Evolutionary conservation across 768 basidiomycete species (phyloP).

Genomic region (Phanerochaete carnosa): DNA sequence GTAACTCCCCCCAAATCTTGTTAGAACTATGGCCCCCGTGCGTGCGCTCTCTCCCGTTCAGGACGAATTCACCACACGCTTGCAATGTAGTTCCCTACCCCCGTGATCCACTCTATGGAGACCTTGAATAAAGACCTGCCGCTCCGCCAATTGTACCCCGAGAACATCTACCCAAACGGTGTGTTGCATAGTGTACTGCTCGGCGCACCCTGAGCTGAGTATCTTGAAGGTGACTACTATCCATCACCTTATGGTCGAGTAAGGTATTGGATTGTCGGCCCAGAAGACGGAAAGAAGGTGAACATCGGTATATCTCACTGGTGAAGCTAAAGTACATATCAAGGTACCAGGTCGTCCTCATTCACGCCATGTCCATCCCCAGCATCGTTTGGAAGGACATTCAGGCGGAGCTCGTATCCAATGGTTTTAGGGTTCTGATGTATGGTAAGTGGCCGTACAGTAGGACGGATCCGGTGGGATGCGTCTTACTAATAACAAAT

Average conservation of each 20-base stretch:
- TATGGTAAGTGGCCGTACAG: slow-evolving; percentile 54
- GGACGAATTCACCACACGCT: not conserved
- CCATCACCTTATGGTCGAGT: slow-evolving; percentile 55
- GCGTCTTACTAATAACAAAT: slow-evolving; percentile 57
- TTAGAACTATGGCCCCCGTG: not conserved
- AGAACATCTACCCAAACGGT: slow-evolving; percentile 28
- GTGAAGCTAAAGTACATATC: not conserved
- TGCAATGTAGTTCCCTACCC: slow-evolving; percentile 17
- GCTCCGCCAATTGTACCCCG: slow-evolving; percentile 27
- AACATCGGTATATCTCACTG: not conserved
- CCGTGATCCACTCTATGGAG: slow-evolving; percentile 24
- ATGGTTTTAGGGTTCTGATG: slow-evolving; percentile 68
- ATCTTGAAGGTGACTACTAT: slow-evolving; percentile 57
- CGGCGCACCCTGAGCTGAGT: not conserved
- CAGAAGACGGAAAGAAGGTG: slow-evolving; percentile 66
- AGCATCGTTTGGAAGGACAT: slow-evolving; percentile 73
- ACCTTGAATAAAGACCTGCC: slow-evolving; percentile 15
- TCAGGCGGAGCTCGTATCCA: slow-evolving; percentile 55
- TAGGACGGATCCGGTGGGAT: not conserved
- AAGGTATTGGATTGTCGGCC: slow-evolving; percentile 76
- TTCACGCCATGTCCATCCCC: slow-evolving; percentile 76
- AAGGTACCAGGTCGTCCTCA: slow-evolving; percentile 50
- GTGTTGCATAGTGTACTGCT: not conserved
- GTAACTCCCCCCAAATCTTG: not conserved
- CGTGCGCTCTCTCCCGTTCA: not conserved